Evolutionary conservation across 2,329 filamentous ascomycete species (phyloP).

Genomic region (Pseudonectria foliicola): DNA sequence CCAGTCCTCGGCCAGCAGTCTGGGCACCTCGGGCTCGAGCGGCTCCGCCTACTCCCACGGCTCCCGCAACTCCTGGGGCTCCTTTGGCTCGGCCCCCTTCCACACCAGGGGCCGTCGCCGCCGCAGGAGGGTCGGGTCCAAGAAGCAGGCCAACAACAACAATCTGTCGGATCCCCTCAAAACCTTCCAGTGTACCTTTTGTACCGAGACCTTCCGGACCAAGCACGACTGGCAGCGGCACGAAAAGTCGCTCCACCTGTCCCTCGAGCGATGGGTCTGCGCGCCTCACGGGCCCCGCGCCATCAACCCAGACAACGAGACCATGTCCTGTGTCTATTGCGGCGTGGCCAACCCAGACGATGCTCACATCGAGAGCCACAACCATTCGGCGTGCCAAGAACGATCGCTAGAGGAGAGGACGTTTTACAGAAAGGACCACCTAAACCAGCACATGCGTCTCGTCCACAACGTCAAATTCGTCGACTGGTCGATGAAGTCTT

Average conservation of each 20-base stretch:
- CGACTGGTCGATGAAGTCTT: conserved; percentile 58
- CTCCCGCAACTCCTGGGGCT: conserved; percentile 50
- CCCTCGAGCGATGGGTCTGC: conserved; percentile 60
- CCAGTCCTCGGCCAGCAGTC: conserved; percentile 52
- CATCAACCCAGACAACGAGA: conserved; percentile 52
- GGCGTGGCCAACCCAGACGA: conserved; percentile 47
- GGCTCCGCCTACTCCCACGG: conserved; percentile 52
- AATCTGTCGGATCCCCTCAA: conserved; percentile 39
- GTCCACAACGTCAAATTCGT: conserved; percentile 56
- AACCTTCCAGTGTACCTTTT: conserved; percentile 62
- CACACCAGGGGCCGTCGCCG: conserved; percentile 40
- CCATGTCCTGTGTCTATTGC: conserved; percentile 53
- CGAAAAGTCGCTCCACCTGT: conserved; percentile 60
- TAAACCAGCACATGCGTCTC: conserved; percentile 58
- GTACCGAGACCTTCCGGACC: conserved; percentile 59
- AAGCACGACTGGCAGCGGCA: conserved; percentile 67
- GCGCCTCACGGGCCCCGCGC: conserved; percentile 49
- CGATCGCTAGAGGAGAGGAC: conserved; percentile 54
- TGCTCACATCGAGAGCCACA: conserved; percentile 51
- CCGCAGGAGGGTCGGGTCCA: conserved; percentile 38
- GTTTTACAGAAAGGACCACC: conserved; percentile 60
- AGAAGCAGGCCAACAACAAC: conserved; percentile 28
- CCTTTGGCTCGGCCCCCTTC: conserved; percentile 38
- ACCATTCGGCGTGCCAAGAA: conserved; percentile 59
- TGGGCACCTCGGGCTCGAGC: conserved; percentile 55